Base-by-base conservation (phyloP, 2,329 filamentous ascomycete species). In the Cladobotryum mycophilum region DNA sequence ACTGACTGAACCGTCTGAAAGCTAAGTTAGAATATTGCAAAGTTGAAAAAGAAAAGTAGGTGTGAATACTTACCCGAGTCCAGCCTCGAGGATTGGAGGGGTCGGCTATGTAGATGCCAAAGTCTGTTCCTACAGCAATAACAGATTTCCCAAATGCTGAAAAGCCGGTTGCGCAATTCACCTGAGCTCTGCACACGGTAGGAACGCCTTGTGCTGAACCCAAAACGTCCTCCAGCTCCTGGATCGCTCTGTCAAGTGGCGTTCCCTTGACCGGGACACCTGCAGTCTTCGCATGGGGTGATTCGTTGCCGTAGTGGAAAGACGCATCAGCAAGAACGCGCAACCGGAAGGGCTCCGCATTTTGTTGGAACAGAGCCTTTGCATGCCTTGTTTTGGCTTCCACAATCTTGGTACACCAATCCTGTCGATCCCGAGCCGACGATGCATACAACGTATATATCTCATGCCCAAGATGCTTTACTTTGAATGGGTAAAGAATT, bases 311-410 rank as follows among this genome's bases (percentile, higher is more conserved):
- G 60, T 90, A 91, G 11, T 86, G 84, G 67, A 99, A 99, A 0
- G 91, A 88, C 41, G 88, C 86, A 64, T 99, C 93, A 0, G 93
- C 91, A 65, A 99, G 85, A 8, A 99, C 90, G 18, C 89, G 84
- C 7, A 99, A 74, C 46, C 89, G 81, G 78, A 99, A 99, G 0
- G 93, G 93, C 67, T 99, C 93, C 0, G 93, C 92, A 64, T 97
- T 95, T 63, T 99, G 93, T 4, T 88, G 84, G 67, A 88, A 88
- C 5, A 97, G 74, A 3, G 91, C 88, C 47, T 89, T 86, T 18
- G 93, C 93, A 65, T 99, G 91, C 53, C 86, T 84, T 6, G 90
- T 95, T 74, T 99, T 99, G 33, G 93, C 93, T 67, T 95, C 87
- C 42, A 95, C 85, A 60, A 99, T 95, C 69, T 90, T 95, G 56